phyloP scores from a whole-genome alignment of 139 green algal species.

The Auxenochlorella protothecoides region DNA sequence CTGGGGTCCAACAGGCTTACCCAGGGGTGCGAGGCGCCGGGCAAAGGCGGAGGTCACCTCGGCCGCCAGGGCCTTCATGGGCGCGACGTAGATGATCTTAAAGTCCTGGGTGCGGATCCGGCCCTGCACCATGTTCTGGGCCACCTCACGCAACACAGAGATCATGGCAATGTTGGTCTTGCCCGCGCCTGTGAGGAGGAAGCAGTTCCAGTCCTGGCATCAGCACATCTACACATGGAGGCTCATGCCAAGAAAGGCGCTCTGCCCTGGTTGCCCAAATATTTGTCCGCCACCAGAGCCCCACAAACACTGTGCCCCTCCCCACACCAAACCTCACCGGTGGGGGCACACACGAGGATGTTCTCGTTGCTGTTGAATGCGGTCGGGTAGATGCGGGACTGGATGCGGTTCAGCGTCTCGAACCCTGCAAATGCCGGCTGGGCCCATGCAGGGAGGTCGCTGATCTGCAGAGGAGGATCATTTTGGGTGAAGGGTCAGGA shows the following conservation, averaged over 20 bases:
- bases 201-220: no score
- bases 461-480: constrained; percentile 41
- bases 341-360: constrained; percentile 80
- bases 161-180: constrained; percentile 99
- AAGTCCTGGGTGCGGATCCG: constrained; percentile 57
- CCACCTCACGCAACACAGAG: constrained; percentile 76
- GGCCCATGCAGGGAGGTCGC: constrained; percentile 67
- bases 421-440: constrained; percentile 84
- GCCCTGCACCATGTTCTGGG: constrained; percentile 57
- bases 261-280: no score
- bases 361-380: constrained; percentile 84
- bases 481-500: no score
- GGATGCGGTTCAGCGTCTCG: constrained; percentile 90
- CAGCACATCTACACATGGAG: not conserved
- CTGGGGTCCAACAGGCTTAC: constrained; percentile 23
- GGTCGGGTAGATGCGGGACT: constrained; percentile 74
- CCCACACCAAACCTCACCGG: constrained; percentile 16
- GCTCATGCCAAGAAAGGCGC: constrained; percentile 57
- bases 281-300: no score
- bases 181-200: constrained; percentile 60
- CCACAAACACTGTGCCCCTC: no score
- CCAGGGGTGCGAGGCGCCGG: constrained; percentile 68
- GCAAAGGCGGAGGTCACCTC: constrained; percentile 79
- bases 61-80: constrained; percentile 95
- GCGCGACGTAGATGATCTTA: constrained; percentile 95